Percentiles rank a stretch among this genome's conserved stretches.
Conservation (phyloP, 805 yeast genomes). For the Saturnispora gosingensis region DNA sequence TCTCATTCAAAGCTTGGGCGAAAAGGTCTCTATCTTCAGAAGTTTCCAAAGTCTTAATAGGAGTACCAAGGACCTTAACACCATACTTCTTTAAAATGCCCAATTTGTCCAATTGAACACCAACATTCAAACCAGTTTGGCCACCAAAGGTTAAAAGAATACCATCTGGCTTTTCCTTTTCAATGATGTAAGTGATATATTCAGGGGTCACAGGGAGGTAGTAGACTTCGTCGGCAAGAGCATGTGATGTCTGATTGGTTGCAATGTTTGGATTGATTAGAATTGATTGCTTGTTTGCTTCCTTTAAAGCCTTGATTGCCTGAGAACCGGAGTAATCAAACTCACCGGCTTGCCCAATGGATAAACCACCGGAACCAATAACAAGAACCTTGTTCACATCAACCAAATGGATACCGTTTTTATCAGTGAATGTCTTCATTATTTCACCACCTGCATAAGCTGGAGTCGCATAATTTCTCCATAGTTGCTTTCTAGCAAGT, state of each 20-base stretch:
- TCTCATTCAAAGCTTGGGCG: conserved; percentile 90
- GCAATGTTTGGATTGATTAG: conserved; percentile 97
- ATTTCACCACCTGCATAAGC: conserved; percentile 57
- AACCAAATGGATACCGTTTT: conserved; percentile 57
- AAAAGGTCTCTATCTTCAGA: conserved; percentile 97
- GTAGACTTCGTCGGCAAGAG: conserved; percentile 95
- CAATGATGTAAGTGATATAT: conserved; percentile 89
- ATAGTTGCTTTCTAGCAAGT: background rate
- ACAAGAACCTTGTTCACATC: conserved; percentile 83
- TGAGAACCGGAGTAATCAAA: conserved; percentile 98
- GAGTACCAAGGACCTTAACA: conserved; percentile 94
- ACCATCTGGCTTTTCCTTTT: conserved; percentile 94
- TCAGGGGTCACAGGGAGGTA: conserved; percentile 97
- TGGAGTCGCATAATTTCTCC: conserved; percentile 14
- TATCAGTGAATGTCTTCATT: conserved; percentile 46
- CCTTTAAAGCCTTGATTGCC: conserved; percentile 96
- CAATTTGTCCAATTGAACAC: conserved; percentile 72
- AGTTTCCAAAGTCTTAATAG: conserved; percentile 89
- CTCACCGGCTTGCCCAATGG: conserved; percentile 99
- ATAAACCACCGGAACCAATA: conserved; percentile 96
- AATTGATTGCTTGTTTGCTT: conserved; percentile 94
- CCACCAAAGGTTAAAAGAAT: conserved; percentile 98
- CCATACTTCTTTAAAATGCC: conserved; percentile 93
- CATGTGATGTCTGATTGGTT: conserved; percentile 95
- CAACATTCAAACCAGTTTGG: conserved; percentile 94